These are phyloP conservation scores for Myotisia sp. DNA, from an alignment of 2,329 filamentous ascomycete species.

Conservation along the genomic window DNA sequence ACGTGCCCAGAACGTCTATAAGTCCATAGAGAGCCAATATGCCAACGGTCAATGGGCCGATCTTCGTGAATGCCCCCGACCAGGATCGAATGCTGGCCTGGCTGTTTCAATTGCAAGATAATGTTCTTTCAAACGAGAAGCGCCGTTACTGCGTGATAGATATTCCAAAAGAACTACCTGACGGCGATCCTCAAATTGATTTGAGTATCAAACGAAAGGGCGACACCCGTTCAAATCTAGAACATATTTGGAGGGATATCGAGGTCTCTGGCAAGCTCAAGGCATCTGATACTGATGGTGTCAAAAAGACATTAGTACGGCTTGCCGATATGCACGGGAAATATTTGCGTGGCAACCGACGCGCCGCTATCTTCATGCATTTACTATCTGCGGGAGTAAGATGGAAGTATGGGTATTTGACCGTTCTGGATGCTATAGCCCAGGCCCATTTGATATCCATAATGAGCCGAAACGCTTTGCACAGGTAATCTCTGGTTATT, in stretches of 20 bases:
- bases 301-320: constrained; percentile 1
- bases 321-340: constrained; percentile 8
- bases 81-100: constrained; percentile 10
- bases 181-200: constrained; percentile 13
- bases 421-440: constrained; percentile 21
- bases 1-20: constrained; percentile 4
- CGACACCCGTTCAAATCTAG: not conserved
- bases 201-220: constrained; percentile 10
- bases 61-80: constrained; percentile 8
- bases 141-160: constrained; percentile 8
- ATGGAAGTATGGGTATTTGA: constrained; percentile 24
- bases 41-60: constrained; percentile 6
- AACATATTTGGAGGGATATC: constrained; percentile 14
- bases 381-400: constrained; percentile 15
- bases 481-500: constrained; percentile 17
- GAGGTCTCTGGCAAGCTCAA: constrained; percentile 12
- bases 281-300: constrained; percentile 1
- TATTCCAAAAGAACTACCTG: constrained; percentile 5
- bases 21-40: constrained; percentile 2
- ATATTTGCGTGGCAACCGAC: constrained; percentile 20
- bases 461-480: constrained; percentile 19
- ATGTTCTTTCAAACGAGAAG: constrained; percentile 9
- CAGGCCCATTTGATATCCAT: constrained; percentile 19
- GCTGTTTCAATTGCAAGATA: constrained; percentile 12
- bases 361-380: constrained; percentile 19